Percentiles rank a stretch among this genome's conserved stretches.
phyloP scores from a whole-genome alignment of 75 land plant species.

The Larix kaempferi region DNA sequence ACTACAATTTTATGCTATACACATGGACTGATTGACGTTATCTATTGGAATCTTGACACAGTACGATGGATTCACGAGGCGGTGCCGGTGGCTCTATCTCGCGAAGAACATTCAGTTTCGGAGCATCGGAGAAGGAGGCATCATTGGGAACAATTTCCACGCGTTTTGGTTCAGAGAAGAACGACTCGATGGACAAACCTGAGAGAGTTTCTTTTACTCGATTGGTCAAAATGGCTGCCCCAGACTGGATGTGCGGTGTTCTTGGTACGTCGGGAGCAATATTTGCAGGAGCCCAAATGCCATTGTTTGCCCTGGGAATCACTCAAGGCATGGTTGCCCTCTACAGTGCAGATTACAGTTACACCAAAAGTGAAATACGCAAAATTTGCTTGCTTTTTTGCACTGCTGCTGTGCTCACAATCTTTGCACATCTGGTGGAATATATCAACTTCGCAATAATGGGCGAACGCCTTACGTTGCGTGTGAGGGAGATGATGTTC shows the following conservation, averaged over 20 bases:
- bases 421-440: constrained; percentile 53
- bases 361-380: constrained; percentile 52
- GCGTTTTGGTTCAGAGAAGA: constrained; percentile 13
- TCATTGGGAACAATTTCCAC: constrained; percentile 6
- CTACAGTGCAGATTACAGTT: constrained; percentile 68
- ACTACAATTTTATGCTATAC: not conserved
- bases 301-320: constrained; percentile 90
- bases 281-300: constrained; percentile 77
- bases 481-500: constrained; percentile 89
- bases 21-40: not conserved
- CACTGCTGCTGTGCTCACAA: constrained; percentile 56
- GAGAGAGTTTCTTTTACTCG: constrained; percentile 42
- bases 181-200: constrained; percentile 3
- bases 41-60: not conserved
- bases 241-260: constrained; percentile 79
- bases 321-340: constrained; percentile 79
- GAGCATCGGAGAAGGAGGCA: constrained; percentile 64
- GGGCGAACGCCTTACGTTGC: constrained; percentile 92
- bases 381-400: constrained; percentile 72
- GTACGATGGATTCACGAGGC: constrained; percentile 33
- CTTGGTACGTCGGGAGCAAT: constrained; percentile 60
- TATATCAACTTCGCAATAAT: constrained; percentile 75
- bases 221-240: constrained; percentile 60
- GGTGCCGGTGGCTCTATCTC: constrained; percentile 43
- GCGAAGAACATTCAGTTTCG: constrained; percentile 48